Conservation (phyloP, 1,284 basidiomycete genomes). For the Rhodotorula glutinis region DNA sequence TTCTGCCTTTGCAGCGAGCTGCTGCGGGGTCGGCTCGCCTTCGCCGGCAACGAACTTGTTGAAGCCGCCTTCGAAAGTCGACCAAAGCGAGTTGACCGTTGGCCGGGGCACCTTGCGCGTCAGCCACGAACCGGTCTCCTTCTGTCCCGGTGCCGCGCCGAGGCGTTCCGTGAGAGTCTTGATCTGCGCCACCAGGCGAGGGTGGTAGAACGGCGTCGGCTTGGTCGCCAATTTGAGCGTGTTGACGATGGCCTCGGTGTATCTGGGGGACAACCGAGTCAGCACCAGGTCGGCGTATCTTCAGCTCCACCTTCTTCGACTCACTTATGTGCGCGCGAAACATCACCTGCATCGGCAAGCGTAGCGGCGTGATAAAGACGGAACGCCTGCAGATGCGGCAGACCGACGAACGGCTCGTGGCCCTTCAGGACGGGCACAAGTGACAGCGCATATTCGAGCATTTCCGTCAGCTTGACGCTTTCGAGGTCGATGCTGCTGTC, state of each 20-base stretch:
- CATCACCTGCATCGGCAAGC: slow-evolving; percentile 57
- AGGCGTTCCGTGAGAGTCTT: slow-evolving; percentile 79
- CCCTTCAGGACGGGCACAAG: slow-evolving; percentile 66
- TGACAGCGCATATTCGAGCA: slow-evolving; percentile 86
- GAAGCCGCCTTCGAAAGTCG: slow-evolving; percentile 89
- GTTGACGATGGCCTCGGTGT: slow-evolving; percentile 84
- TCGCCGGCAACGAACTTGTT: slow-evolving; percentile 96
- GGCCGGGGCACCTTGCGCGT: slow-evolving; percentile 72
- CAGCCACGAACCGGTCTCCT: slow-evolving; percentile 76
- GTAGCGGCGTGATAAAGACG: slow-evolving; percentile 73
- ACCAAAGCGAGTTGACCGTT: slow-evolving; percentile 85
- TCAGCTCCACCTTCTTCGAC: slow-evolving; percentile 1
- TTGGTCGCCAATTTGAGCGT: slow-evolving; percentile 58
- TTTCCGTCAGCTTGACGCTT: slow-evolving; percentile 80
- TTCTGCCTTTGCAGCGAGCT: slow-evolving; percentile 42
- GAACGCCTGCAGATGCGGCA: slow-evolving; percentile 86
- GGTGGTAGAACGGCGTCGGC: slow-evolving; percentile 65
- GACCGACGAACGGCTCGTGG: slow-evolving; percentile 75
- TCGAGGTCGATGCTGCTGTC: slow-evolving; percentile 64
- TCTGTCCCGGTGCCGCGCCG: slow-evolving; percentile 63
- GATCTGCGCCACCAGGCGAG: slow-evolving; percentile 69
- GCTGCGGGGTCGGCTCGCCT: slow-evolving; percentile 51
- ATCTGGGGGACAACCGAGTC: slow-evolving; percentile 56
- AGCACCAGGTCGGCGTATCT: background rate
- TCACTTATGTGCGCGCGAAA: slow-evolving; percentile 46